Base-by-base conservation (phyloP, 345 rosid species). In the Trapa incisa region DNA sequence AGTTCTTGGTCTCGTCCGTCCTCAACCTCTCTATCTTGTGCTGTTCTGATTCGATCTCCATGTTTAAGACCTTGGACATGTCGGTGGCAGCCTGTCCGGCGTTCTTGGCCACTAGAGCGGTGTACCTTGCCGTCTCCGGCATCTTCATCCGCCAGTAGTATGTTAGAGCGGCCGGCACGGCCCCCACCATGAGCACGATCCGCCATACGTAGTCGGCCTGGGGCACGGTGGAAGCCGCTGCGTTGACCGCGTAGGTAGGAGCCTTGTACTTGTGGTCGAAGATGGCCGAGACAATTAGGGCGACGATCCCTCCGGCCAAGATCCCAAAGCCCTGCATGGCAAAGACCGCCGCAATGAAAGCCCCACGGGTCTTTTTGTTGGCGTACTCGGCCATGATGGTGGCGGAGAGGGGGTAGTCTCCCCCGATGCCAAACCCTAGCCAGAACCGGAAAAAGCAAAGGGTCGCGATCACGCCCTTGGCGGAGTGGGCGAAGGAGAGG, bases 321-420 rank as follows among this genome's bases (percentile, higher is more conserved):
- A 90, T 90, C 33, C 97, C 94, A 54, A 84, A 70, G 7, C 97
- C 92, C 80, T 87, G 97, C 97, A 90, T 86, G 2, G 83, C 86
- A 47, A 90, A 90, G 42, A 90, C 94, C 0, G 86, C 88, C 2
- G 90, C 89, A 64, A 90, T 80, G 66, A 90, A 90, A 8, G 82
- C 77, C 0, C 97, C 96, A 0, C 91, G 84, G n/a, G 91, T 87
- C 80, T 70, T 82, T 72, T 87, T 87, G 66, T 86, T 86, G 1
- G 94, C 87, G 37, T 90, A 87, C 71, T 86, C 97, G 0, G 97
- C 87, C 97, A 90, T 87, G 75, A 87, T 90, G 4, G 97, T 84
- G 32, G 94, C 97, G 3, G 97, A 90, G 43, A 89, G 85, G 7
- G 96, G 96, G 68, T 87, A 86, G 71, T 89, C 92, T 33, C 96